A percentile compares a stretch with the other conserved stretches of the same genome.
Evolutionary conservation across 108 stramenopile species (phyloP).

Genomic region (Cyclotella sp.): DNA sequence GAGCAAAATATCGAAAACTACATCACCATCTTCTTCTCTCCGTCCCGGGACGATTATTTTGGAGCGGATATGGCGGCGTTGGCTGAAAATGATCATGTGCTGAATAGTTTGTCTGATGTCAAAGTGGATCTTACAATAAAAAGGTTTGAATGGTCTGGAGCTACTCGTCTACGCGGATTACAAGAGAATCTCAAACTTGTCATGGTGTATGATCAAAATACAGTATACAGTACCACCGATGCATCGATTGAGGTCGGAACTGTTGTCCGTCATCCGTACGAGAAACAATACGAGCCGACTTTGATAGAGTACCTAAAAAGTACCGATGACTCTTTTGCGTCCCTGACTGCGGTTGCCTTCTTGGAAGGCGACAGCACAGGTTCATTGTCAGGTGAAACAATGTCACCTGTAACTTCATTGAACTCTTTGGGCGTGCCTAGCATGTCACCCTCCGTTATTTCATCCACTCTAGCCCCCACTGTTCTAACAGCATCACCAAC

Average conservation of each 20-base stretch:
- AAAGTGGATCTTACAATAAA: constrained; percentile 17
- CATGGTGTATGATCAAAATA: constrained; percentile 40
- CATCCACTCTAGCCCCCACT: constrained; percentile 4
- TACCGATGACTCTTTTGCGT: constrained; percentile 25
- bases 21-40: constrained; percentile 34
- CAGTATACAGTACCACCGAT: constrained; percentile 41
- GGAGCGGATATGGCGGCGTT: background rate
- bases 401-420: constrained; percentile 3
- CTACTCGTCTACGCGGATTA: background rate
- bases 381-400: background rate
- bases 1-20: constrained; percentile 36
- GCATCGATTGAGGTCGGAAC: constrained; percentile 22
- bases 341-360: constrained; percentile 24
- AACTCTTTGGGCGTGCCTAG: background rate
- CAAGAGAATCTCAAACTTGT: constrained; percentile 14
- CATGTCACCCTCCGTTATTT: constrained; percentile 4
- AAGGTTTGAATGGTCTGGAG: constrained; percentile 6
- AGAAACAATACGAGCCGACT: constrained; percentile 9
- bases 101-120: constrained; percentile 41
- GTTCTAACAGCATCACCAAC: background rate
- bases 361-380: constrained; percentile 14
- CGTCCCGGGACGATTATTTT: background rate
- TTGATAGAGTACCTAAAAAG: constrained; percentile 39
- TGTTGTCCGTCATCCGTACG: constrained; percentile 40
- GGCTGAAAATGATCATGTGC: constrained; percentile 21